phyloP scores from a whole-genome alignment of 1,284 basidiomycete species.

The Fomes fomentarius region DNA sequence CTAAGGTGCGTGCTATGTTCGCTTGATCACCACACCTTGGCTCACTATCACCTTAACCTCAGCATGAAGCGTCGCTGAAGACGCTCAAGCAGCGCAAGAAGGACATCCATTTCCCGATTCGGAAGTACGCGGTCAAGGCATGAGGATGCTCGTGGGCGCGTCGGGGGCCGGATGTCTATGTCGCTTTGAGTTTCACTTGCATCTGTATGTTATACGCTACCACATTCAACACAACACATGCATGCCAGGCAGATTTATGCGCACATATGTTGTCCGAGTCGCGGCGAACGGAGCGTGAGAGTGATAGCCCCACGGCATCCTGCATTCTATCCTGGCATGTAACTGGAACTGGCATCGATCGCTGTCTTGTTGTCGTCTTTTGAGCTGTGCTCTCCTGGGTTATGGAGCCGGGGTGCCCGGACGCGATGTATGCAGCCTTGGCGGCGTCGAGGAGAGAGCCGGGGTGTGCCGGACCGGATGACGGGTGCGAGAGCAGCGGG shows the following conservation, averaged over 20 bases:
- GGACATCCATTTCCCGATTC: constrained; percentile 88
- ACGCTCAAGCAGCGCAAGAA: constrained; percentile 94
- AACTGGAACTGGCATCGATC: too few species aligned
- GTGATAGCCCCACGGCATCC: background rate
- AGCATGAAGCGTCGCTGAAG: constrained; percentile 84
- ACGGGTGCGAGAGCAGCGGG: background rate
- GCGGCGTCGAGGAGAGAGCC: too few species aligned
- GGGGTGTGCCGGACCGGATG: background rate
- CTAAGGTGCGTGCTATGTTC: constrained; percentile 66
- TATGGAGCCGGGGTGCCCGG: too few species aligned
- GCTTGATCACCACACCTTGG: background rate
- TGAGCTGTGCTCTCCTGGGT: too few species aligned
- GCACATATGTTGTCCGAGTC: constrained; percentile 16
- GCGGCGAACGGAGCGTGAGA: constrained; percentile 3
- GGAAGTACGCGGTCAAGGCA: constrained; percentile 88
- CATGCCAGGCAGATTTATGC: constrained; percentile 37
- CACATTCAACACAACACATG: constrained; percentile 39
- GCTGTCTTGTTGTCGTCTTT: background rate
- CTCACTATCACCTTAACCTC: constrained; percentile 5
- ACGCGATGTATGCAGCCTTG: too few species aligned
- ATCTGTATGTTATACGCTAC: constrained; percentile 47
- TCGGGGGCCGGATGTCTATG: constrained; percentile 24
- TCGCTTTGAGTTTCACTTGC: constrained; percentile 34
- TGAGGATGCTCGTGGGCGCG: constrained; percentile 36
- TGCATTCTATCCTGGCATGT: background rate